Evolutionary conservation across 73 alveolate genomes (phyloP).

Genomic region (Paraurostyla sp.): DNA sequence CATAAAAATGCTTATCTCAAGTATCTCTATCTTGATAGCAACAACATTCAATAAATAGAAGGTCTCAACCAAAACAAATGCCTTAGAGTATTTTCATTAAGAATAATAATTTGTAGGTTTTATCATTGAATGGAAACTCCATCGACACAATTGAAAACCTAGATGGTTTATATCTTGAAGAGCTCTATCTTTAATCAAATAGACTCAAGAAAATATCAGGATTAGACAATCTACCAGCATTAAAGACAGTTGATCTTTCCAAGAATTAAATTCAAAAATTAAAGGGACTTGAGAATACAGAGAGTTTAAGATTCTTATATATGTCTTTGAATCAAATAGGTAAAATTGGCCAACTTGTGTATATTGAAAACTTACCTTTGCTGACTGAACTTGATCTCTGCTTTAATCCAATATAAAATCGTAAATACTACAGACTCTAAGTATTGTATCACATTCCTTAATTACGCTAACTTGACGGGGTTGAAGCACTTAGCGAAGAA

Average conservation of each 20-base stretch:
- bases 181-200: constrained; percentile 84
- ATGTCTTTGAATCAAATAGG: constrained; percentile 80
- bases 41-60: constrained; percentile 82
- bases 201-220: constrained; percentile 75
- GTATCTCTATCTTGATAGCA: constrained; percentile 83
- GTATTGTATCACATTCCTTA: constrained; percentile 91
- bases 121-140: constrained; percentile 80
- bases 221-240: constrained; percentile 70
- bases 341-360: constrained; percentile 80
- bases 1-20: constrained; percentile 79
- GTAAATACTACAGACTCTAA: constrained; percentile 87
- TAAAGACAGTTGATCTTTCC: constrained; percentile 76
- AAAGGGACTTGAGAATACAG: constrained; percentile 84
- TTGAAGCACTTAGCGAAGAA: constrained; percentile 88
- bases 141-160: constrained; percentile 88
- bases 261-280: constrained; percentile 82
- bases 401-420: constrained; percentile 88
- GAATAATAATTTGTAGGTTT: constrained; percentile 50
- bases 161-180: constrained; percentile 88
- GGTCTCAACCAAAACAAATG: constrained; percentile 74
- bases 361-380: constrained; percentile 84
- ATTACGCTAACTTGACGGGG: constrained; percentile 93
- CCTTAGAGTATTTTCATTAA: constrained; percentile 52
- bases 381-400: constrained; percentile 92
- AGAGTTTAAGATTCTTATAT: constrained; percentile 79